phyloP scores from a whole-genome alignment of 1,284 basidiomycete species.

The Ceraceosorus bombacis region DNA sequence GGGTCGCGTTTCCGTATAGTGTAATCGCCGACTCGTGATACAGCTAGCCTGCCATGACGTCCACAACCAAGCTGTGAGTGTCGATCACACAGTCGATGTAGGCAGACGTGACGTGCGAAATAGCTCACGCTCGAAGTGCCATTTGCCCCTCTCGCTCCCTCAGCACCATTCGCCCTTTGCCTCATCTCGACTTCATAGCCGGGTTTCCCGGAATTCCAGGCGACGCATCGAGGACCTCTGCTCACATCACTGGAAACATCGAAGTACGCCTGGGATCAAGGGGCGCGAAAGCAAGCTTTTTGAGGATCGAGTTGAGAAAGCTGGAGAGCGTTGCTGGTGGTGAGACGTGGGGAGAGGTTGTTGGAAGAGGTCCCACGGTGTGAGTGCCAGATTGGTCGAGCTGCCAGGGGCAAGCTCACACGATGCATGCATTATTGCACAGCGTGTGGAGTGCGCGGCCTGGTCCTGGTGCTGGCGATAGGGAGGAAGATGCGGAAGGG shows the following conservation, averaged over 20 bases:
- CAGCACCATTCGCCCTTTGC: slow-evolving; percentile 28
- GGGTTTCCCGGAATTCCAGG: slow-evolving; percentile 44
- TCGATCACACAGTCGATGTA: no score
- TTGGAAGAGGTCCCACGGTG: slow-evolving; percentile 41
- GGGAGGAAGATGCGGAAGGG: slow-evolving; percentile 24
- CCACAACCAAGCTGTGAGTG: no score
- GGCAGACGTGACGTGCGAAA: no score
- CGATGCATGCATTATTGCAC: no score
- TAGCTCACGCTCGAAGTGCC: no score
- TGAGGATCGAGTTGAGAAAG: slow-evolving; percentile 46
- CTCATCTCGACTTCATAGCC: slow-evolving; percentile 41
- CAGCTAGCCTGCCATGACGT: no score
- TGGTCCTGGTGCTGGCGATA: slow-evolving; percentile 3
- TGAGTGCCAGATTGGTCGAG: slow-evolving; percentile 27
- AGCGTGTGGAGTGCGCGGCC: no score
- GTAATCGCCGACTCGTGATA: no score
- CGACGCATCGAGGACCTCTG: slow-evolving; percentile 28
- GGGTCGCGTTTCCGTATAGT: no score
- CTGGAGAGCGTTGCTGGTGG: slow-evolving; percentile 40
- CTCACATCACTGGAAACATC: slow-evolving; percentile 40
- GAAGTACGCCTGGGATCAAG: slow-evolving; percentile 36
- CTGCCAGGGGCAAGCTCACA: no score
- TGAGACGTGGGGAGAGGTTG: slow-evolving; percentile 45
- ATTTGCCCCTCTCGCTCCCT: no score
- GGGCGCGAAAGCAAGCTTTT: slow-evolving; percentile 42